Evolutionary conservation across 2,329 filamentous ascomycete species (phyloP).

Genomic region (Alternaria triticimaculans): DNA sequence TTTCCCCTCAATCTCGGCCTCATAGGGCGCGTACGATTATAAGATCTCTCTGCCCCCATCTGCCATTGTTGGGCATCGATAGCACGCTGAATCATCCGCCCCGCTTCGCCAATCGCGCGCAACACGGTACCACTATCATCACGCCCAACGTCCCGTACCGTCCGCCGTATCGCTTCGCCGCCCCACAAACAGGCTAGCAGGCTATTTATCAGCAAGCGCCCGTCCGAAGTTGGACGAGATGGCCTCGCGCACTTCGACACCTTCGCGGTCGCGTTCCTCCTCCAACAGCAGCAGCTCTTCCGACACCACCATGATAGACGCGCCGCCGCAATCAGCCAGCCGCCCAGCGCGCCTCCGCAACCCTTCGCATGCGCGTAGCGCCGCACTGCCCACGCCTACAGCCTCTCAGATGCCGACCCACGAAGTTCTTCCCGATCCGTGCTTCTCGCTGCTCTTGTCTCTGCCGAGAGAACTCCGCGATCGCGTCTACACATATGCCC

Average conservation of each 20-base stretch:
- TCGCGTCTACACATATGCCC: constrained; percentile 42
- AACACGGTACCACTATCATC: background rate
- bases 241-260: constrained; percentile 39
- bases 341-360: constrained; percentile 38
- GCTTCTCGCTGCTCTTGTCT: constrained; percentile 43
- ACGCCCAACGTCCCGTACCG: constrained; percentile 5
- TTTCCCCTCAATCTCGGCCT: constrained; percentile 1
- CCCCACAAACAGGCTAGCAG: constrained; percentile 4
- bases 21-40: background rate
- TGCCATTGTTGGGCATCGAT: background rate
- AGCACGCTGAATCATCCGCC: background rate
- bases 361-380: constrained; percentile 25
- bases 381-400: constrained; percentile 11
- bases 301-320: constrained; percentile 45
- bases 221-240: constrained; percentile 19
- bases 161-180: constrained; percentile 1
- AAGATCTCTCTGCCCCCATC: background rate
- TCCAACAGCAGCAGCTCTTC: constrained; percentile 38
- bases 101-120: background rate
- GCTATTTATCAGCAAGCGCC: constrained; percentile 7
- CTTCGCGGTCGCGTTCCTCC: constrained; percentile 40
- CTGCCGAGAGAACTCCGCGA: constrained; percentile 48
- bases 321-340: constrained; percentile 31
- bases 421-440: constrained; percentile 19
- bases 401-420: background rate